Evolutionary conservation across 768 basidiomycete genomes (phyloP).

Genomic region (Tylopilus intermedius): DNA sequence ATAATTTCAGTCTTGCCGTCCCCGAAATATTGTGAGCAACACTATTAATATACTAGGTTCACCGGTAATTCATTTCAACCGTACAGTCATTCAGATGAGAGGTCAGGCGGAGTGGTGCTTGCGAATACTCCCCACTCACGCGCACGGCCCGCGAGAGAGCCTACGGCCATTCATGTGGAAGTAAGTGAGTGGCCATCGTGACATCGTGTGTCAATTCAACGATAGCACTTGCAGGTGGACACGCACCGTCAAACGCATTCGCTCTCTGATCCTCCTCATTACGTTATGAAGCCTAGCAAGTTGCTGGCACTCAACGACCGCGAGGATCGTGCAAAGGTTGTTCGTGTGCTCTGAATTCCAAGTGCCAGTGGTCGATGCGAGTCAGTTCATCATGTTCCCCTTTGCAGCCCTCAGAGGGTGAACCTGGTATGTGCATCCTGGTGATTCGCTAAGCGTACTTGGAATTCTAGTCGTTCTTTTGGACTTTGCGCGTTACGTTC

Average conservation of each 20-base stretch:
- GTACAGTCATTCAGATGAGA: constrained; percentile 18
- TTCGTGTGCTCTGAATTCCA: neutral
- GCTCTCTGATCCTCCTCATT: constrained; percentile 22
- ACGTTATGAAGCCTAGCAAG: constrained; percentile 20
- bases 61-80: neutral
- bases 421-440: neutral
- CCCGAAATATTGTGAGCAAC: constrained; percentile 29
- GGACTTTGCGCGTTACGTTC: neutral
- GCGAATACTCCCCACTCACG: constrained; percentile 16
- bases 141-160: constrained; percentile 13
- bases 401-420: too few relatives aligned
- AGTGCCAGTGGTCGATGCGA: too few relatives aligned
- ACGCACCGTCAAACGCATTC: constrained; percentile 25
- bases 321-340: constrained; percentile 14
- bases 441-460: neutral
- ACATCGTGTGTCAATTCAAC: neutral
- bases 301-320: constrained; percentile 22
- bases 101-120: constrained; percentile 18
- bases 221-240: constrained; percentile 21
- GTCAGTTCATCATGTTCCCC: neutral
- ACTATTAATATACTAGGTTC: neutral
- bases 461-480: constrained; percentile 10
- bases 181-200: constrained; percentile 16
- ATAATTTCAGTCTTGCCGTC: constrained; percentile 37
- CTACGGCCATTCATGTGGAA: constrained; percentile 31